Evolutionary conservation across 2,329 filamentous ascomycete genomes (phyloP), one percentile per base, ranked within the genome.

Genomic region (Alternaria panax): DNA sequence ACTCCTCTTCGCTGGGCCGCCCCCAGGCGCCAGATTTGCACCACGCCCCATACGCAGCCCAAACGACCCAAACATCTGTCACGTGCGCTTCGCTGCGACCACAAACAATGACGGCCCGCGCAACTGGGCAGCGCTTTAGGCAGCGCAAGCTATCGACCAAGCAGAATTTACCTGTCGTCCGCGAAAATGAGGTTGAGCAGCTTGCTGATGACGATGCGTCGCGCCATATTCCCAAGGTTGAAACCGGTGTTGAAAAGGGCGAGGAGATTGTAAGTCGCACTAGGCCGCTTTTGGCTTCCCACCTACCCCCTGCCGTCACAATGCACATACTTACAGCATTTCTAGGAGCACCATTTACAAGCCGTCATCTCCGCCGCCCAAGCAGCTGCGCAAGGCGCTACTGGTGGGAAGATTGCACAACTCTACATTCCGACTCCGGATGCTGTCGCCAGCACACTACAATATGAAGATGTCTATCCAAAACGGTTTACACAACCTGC

Each of bases 191-290:
- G 77, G 90, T 98, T 81, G 93, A 97, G 77, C 85, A 90, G 75
- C 87, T 85, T 74, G 88, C 93, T 80, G 96, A 97, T 80, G 92
- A 96, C 81, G 87, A 89, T 68, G 87, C 91, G 73, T 89, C 94
- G 77, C 91, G 90, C 70, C 90, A 90, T 78, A 92, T 87, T 83
- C 88, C 85, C 82, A 92, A 90, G 75, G 92, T 97, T 77, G 93
- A 95, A 77, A 97, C 93, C 68, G 95, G 95, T 80, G 95, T 99
- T 72, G 95, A 99, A 81, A 93, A 96, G 78, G 92, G 89, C 67
- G 95, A 99, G 82, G 93, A 98, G 87, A 94, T 94, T 83, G 95
- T 97, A 81, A 88, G 93, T 92, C 57, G 55, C 73, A 63, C 74
- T 75, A 73, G 65, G 38, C 73, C 69, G 14, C 22, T 75, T 77